phyloP scores from a whole-genome alignment of 2,329 filamentous ascomycete species.

The Verticillium zaregamsianum region DNA sequence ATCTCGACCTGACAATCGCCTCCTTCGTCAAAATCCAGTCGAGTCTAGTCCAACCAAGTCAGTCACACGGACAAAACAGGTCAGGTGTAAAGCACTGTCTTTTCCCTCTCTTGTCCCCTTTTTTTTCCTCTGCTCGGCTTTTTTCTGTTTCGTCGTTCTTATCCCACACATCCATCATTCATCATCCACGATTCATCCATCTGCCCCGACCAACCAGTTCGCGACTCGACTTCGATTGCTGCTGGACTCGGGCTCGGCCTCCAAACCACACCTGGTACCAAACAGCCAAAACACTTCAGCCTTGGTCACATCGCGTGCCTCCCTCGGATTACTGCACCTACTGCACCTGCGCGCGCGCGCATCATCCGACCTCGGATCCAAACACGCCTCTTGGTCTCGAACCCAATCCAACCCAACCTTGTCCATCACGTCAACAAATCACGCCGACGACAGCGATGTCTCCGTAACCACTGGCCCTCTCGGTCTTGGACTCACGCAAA shows the following conservation, averaged over 20 bases:
- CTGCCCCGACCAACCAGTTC: background rate
- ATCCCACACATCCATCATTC: background rate
- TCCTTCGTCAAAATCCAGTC: background rate
- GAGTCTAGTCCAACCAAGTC: background rate
- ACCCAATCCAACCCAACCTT: background rate
- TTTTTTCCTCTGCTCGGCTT: background rate
- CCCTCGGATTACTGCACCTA: too few species aligned
- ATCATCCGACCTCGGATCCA: background rate
- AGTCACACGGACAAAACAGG: background rate
- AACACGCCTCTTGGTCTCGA: background rate
- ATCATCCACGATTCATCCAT: background rate
- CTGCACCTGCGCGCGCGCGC: too few species aligned
- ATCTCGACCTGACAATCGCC: background rate
- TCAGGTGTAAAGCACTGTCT: background rate
- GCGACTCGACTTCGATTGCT: background rate
- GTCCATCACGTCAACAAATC: background rate
- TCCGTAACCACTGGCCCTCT: background rate
- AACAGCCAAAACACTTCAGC: background rate
- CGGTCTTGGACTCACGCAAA: background rate
- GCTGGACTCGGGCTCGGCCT: background rate
- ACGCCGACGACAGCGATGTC: background rate
- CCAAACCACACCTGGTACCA: too few species aligned
- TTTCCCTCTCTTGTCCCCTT: background rate
- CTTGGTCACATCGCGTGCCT: background rate
- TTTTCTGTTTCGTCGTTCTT: background rate